A percentile compares a stretch with the other conserved stretches of the same genome.
Conservation (phyloP, 2,329 filamentous ascomycete species). For the Diaporthe australafricana region DNA sequence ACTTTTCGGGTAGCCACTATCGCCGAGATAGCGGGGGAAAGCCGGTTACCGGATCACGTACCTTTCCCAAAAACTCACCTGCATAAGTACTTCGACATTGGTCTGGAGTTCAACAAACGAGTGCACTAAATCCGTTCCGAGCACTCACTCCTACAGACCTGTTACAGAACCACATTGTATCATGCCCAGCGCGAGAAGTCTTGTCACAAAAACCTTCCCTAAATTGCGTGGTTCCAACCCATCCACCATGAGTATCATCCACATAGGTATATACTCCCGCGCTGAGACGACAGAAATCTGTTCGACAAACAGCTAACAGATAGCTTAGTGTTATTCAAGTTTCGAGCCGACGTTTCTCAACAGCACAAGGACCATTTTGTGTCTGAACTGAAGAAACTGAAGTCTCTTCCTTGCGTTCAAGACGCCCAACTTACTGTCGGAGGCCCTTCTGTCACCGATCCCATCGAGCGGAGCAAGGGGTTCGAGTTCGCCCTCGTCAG, state of each 20-base stretch:
- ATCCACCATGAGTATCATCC: conserved; percentile 5
- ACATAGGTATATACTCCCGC: background rate
- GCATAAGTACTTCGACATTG: background rate
- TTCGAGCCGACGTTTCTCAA: conserved; percentile 53
- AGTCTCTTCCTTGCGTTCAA: conserved; percentile 59
- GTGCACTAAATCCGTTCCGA: background rate
- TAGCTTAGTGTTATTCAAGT: conserved; percentile 61
- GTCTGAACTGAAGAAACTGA: conserved; percentile 60
- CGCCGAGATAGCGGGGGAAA: conserved; percentile 15
- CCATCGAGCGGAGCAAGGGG: conserved; percentile 63
- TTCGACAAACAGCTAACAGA: background rate
- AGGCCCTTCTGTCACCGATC: conserved; percentile 63
- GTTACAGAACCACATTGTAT: background rate
- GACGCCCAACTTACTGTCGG: conserved; percentile 62
- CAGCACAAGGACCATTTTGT: conserved; percentile 59
- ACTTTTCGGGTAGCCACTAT: background rate
- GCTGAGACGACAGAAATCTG: no score
- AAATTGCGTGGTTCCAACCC: background rate
- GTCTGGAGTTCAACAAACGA: background rate
- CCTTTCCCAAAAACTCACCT: background rate
- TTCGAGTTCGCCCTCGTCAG: conserved; percentile 64
- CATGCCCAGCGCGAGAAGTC: background rate
- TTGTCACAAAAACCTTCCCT: background rate
- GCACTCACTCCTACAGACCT: background rate
- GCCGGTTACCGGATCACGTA: background rate